Evolutionary conservation across 306 rosid species (phyloP).

Genomic region (Malus sylvestris): DNA sequence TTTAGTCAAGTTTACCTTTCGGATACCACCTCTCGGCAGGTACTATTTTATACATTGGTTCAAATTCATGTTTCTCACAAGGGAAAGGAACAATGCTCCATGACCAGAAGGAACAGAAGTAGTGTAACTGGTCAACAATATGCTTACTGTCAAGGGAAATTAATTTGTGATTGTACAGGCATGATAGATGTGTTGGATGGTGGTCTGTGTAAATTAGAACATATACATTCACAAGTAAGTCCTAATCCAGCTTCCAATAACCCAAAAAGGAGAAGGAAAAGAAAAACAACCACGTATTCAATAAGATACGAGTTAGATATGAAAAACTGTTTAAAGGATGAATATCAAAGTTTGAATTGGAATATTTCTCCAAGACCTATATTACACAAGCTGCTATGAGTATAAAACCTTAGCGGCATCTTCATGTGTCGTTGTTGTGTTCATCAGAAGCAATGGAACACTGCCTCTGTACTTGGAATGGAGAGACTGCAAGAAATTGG

Average conservation of each 20-base stretch:
- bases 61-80: constrained; percentile 11
- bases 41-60: neutral
- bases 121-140: constrained; percentile 5
- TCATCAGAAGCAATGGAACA: constrained; percentile 51
- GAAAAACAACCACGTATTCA: neutral
- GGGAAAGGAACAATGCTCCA: constrained; percentile 31
- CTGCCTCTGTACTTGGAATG: constrained; percentile 45
- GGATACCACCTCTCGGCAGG: constrained; percentile 5
- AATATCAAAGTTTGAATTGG: constrained; percentile 33
- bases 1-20: neutral
- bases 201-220: constrained; percentile 23
- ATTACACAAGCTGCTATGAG: constrained; percentile 19
- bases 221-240: neutral
- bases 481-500: constrained; percentile 38
- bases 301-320: neutral
- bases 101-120: constrained; percentile 36
- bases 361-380: constrained; percentile 46
- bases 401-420: constrained; percentile 39
- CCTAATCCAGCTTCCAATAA: neutral
- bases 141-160: neutral
- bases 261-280: neutral
- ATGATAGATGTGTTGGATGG: neutral
- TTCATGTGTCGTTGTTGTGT: constrained; percentile 39
- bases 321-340: constrained; percentile 45
- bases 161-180: neutral